Conservation (phyloP, 2,329 filamentous ascomycete species). For the Cadophora sp. region DNA sequence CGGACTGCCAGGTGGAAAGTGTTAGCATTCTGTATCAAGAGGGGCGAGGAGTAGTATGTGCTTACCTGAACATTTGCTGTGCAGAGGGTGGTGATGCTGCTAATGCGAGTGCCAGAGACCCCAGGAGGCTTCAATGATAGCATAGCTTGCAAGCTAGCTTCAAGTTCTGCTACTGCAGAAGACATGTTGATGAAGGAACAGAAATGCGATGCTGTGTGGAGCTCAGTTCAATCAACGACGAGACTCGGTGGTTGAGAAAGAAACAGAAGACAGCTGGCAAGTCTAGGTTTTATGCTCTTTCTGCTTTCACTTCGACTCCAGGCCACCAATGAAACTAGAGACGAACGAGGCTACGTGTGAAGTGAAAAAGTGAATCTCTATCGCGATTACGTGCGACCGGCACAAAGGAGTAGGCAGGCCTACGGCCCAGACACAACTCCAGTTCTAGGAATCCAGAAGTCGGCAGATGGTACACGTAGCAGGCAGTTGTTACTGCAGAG, state of each 20-base stretch:
- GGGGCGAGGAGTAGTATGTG: constrained; percentile 35
- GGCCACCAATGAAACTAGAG: constrained; percentile 21
- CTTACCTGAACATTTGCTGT: constrained; percentile 90
- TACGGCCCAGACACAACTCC: constrained; percentile 17
- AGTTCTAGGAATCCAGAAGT: constrained; percentile 23
- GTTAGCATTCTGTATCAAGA: constrained; percentile 29
- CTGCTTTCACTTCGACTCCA: constrained; percentile 27
- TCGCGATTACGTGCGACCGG: constrained; percentile 40
- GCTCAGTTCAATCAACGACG: constrained; percentile 31
- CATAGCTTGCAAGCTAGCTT: constrained; percentile 89
- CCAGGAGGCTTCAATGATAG: constrained; percentile 90
- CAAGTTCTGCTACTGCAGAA: constrained; percentile 89
- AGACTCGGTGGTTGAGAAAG: constrained; percentile 22
- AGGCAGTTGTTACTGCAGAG: constrained; percentile 24
- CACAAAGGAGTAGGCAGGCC: constrained; percentile 15
- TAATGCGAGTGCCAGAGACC: constrained; percentile 92
- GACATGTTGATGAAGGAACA: constrained; percentile 61
- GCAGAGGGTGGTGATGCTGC: constrained; percentile 84
- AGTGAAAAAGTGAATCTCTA: constrained; percentile 33
- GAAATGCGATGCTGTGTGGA: constrained; percentile 24
- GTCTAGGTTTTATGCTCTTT: constrained; percentile 37
- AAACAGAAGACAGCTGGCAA: constrained; percentile 27
- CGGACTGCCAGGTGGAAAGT: constrained; percentile 67
- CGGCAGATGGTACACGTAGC: constrained; percentile 23
- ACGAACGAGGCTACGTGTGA: constrained; percentile 39